Evolutionary conservation across 495 filamentous ascomycete species (phyloP).

Genomic region (Penicillium cosmopolitanum): DNA sequence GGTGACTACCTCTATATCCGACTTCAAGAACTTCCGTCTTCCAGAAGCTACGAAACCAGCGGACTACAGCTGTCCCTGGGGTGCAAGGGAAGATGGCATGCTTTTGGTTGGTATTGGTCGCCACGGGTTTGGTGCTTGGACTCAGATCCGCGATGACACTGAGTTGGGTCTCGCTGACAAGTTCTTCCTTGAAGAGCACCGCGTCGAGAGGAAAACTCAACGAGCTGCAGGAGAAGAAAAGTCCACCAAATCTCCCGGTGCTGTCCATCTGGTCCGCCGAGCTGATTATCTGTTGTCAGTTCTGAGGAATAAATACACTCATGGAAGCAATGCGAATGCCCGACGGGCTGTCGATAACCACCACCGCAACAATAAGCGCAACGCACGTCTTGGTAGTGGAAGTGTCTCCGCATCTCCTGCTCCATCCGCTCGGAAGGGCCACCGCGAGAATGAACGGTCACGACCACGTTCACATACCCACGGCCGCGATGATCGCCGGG

Average conservation of each 20-base stretch:
- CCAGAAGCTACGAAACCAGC: constrained; percentile 89
- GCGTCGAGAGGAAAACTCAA: constrained; percentile 96
- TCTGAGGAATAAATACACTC: constrained; percentile 75
- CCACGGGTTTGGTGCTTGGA: constrained; percentile 95
- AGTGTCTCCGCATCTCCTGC: constrained; percentile 60
- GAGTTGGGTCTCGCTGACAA: constrained; percentile 88
- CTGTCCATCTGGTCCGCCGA: constrained; percentile 92
- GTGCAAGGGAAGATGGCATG: constrained; percentile 93
- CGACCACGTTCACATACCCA: constrained; percentile 53
- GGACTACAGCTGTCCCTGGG: constrained; percentile 86
- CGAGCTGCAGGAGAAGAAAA: constrained; percentile 74
- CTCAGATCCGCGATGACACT: constrained; percentile 85
- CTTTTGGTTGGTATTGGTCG: constrained; percentile 88
- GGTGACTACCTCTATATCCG: constrained; percentile 56
- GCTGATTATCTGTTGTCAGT: constrained; percentile 94
- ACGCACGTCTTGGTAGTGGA: constrained; percentile 42
- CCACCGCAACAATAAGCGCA: constrained; percentile 82
- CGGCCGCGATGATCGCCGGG: constrained; percentile 35
- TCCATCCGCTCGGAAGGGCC: constrained; percentile 50
- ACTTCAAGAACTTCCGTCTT: constrained; percentile 79
- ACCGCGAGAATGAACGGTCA: constrained; percentile 56
- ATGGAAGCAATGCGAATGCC: constrained; percentile 65
- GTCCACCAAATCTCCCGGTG: constrained; percentile 86
- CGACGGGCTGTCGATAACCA: constrained; percentile 85
- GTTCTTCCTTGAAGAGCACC: constrained; percentile 95